A percentile compares a stretch with the other conserved stretches of the same genome.
phyloP scores from a whole-genome alignment of 2,329 filamentous ascomycete genomes.

The Penicillium sp. region DNA sequence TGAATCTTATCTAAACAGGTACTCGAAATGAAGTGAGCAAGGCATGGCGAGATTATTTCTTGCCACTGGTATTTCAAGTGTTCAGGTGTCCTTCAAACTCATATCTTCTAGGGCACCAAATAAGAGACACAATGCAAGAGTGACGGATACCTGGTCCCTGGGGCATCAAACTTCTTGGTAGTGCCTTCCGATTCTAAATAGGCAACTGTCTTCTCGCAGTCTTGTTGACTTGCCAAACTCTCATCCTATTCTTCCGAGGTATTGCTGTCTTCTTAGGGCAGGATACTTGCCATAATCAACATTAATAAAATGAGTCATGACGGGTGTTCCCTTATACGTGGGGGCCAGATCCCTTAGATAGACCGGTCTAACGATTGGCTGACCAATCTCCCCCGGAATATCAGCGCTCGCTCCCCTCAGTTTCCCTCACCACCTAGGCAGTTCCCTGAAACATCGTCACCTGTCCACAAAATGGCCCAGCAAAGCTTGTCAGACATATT shows the following conservation, averaged over 20 bases:
- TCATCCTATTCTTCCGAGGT: not conserved
- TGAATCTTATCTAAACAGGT: not conserved
- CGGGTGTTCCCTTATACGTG: not conserved
- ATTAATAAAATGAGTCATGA: not conserved
- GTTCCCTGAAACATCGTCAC: not conserved
- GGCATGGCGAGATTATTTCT: no score
- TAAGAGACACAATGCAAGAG: no score
- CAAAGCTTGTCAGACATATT: conserved; percentile 22
- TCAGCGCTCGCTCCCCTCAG: not conserved
- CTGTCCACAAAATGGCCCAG: conserved; percentile 23
- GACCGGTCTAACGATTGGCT: not conserved
- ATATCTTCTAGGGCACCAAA: no score
- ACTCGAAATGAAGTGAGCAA: no score
- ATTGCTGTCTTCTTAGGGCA: not conserved
- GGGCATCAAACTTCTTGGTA: not conserved
- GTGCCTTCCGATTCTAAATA: not conserved
- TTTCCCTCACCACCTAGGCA: not conserved
- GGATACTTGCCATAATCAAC: not conserved
- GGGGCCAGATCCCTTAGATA: no score
- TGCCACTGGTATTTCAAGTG: no score
- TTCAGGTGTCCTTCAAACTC: no score
- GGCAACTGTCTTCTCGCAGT: no score
- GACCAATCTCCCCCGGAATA: not conserved
- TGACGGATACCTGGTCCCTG: not conserved
- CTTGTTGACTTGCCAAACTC: not conserved